Evolutionary conservation across 139 green algal genomes (phyloP).

Genomic region (Micractinium sp.): DNA sequence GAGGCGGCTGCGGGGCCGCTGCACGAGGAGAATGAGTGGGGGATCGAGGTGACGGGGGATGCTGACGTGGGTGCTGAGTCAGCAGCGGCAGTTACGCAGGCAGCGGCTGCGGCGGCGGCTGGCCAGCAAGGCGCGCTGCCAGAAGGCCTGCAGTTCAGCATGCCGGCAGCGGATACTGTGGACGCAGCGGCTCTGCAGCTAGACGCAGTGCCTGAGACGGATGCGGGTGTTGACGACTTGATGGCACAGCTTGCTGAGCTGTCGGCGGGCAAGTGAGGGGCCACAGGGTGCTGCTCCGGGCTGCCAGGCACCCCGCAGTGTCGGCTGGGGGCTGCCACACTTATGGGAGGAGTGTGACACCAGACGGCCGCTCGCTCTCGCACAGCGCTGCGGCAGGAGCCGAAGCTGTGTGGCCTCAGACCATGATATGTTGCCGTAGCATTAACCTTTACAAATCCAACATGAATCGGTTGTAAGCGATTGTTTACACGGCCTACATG

Average conservation of each 20-base stretch:
- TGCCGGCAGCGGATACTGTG: conserved; percentile 53
- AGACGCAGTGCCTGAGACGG: conserved; percentile 57
- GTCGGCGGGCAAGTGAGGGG: background rate
- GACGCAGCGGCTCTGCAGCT: conserved; percentile 50
- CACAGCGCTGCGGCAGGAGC: too few species aligned
- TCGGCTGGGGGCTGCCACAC: too few species aligned
- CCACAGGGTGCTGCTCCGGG: too few species aligned
- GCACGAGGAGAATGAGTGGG: conserved; percentile 94
- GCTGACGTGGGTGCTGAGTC: background rate
- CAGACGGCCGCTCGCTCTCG: too few species aligned
- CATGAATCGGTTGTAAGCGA: too few species aligned
- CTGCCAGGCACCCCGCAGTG: too few species aligned
- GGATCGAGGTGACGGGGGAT: conserved; percentile 70
- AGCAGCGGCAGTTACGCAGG: background rate
- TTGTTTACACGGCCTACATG: too few species aligned
- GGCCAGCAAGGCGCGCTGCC: conserved; percentile 39
- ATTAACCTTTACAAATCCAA: too few species aligned
- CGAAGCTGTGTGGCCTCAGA: too few species aligned
- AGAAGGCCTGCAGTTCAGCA: conserved; percentile 65
- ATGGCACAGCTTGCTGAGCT: conserved; percentile 75
- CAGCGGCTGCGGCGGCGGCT: background rate
- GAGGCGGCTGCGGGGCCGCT: conserved; percentile 55
- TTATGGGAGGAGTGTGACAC: too few species aligned
- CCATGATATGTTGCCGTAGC: too few species aligned
- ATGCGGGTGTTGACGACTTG: conserved; percentile 72